Evolutionary conservation across 768 basidiomycete genomes (phyloP).

Genomic region (Mycena crocata): DNA sequence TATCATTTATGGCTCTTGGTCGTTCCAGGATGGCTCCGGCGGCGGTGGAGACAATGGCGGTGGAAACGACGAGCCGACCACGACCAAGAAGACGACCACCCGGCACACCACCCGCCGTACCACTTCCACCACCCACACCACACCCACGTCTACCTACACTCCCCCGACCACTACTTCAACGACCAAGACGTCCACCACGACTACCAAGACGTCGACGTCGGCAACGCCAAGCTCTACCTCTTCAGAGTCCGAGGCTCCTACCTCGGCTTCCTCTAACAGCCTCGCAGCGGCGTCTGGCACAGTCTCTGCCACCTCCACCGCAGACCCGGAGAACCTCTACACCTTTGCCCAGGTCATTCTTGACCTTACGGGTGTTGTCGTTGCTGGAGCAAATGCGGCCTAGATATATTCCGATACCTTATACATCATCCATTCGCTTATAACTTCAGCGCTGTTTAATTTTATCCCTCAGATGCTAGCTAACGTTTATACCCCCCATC

Average conservation of each 20-base stretch:
- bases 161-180: slow-evolving; percentile 36
- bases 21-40: slow-evolving; percentile 55
- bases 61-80: slow-evolving; percentile 23
- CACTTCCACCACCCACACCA: slow-evolving; percentile 29
- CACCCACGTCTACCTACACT: slow-evolving; percentile 21
- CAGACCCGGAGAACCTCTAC: slow-evolving; percentile 48
- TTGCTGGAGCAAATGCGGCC: slow-evolving; percentile 40
- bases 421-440: neutral
- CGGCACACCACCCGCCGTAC: slow-evolving; percentile 37
- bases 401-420: slow-evolving; percentile 17
- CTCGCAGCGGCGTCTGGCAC: slow-evolving; percentile 48
- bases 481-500: slow-evolving; percentile 20
- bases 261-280: slow-evolving; percentile 43
- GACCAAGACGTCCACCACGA: slow-evolving; percentile 15
- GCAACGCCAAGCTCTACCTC: slow-evolving; percentile 26
- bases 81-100: slow-evolving; percentile 40
- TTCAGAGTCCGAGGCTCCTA: slow-evolving; percentile 36
- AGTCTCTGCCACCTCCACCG: slow-evolving; percentile 26
- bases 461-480: slow-evolving; percentile 25
- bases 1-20: slow-evolving; percentile 73
- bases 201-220: slow-evolving; percentile 31
- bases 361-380: slow-evolving; percentile 48
- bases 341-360: slow-evolving; percentile 50
- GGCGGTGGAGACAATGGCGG: slow-evolving; percentile 23
- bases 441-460: slow-evolving; percentile 15